Base-by-base conservation (phyloP, 2,329 filamentous ascomycete species). In the Colletotrichum cordylinicola region DNA sequence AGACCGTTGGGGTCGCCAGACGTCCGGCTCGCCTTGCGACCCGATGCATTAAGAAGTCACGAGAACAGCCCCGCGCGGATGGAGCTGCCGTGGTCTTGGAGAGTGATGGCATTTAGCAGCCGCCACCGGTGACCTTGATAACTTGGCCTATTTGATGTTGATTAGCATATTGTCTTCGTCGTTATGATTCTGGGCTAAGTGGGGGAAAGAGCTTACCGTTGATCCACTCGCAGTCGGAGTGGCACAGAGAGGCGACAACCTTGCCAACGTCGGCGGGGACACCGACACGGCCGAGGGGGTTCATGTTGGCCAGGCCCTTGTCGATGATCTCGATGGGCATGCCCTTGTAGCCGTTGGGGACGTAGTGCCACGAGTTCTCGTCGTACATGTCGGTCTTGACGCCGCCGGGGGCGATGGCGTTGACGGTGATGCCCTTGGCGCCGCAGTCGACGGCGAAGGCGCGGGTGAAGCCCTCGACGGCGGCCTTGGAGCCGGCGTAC, bases 331-430 rank as follows among this genome's bases (percentile, higher is more conserved):
- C 87, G 77, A 85, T 87, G 67, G 83, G 84, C 88, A 89, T 88
- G 78, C 86, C 87, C 80, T 88, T 86, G 79, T 86, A 85, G 70
- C 88, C 90, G 75, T 89, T 90, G 15, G 91, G 91, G 24, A 90
- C 90, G 82, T 93, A 93, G 81, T 91, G 90, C 91, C 91, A 93
- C 29, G 91, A 89, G 83, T 93, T 93, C 84, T 91, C 89, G 77
- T 92, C 89, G 86, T 93, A 95, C 94, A 95, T 95, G 83, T 95
- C 94, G 58, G 89, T 92, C 89, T 94, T 93, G 86, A 94, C 92
- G 60, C 93, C 93, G 72, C 93, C 93, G 2, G 93, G 93, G 3
- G 93, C 93, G 62, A 94, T 92, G 78, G 92, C 93, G 80, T 95
- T 95, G 84, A 93, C 93, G 0, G 93, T 94, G 81, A 94, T 92